phyloP scores from a whole-genome alignment of 2,329 filamentous ascomycete genomes.

The Fusarium nisikadoi region DNA sequence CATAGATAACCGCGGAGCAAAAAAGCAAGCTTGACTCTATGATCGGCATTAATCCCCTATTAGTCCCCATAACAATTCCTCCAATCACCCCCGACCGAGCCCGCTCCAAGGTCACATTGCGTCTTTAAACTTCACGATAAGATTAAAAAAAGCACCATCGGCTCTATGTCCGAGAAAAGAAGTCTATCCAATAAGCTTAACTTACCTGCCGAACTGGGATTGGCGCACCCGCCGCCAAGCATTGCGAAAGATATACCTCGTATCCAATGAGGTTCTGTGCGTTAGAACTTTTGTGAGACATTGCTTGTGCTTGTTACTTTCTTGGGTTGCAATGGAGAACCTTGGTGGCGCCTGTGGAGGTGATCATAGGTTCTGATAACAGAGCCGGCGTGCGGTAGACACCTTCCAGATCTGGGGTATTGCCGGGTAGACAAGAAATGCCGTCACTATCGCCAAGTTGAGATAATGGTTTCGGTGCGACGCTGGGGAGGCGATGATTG shows the following conservation, averaged over 20 bases:
- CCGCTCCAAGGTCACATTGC: neutral
- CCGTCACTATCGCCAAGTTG: slow-evolving; percentile 25
- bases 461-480: slow-evolving; percentile 6
- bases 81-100: slow-evolving; percentile 9
- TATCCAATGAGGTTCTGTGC: neutral
- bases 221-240: slow-evolving; percentile 5
- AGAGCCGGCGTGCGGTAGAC: neutral
- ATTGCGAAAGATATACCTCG: neutral
- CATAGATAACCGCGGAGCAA: neutral
- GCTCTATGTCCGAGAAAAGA: neutral
- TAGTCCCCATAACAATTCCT: neutral
- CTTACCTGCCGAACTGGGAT: slow-evolving; percentile 12
- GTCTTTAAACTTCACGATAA: slow-evolving; percentile 26
- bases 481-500: slow-evolving; percentile 2
- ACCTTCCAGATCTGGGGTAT: slow-evolving; percentile 28
- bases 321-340: neutral
- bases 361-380: neutral
- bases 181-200: slow-evolving; percentile 16
- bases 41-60: neutral
- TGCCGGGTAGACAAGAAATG: slow-evolving; percentile 2
- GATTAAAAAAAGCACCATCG: slow-evolving; percentile 12
- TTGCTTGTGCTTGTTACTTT: neutral
- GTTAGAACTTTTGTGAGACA: slow-evolving; percentile 25
- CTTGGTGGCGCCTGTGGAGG: neutral
- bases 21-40: neutral